phyloP scores from a whole-genome alignment of 192 early-diverging fungal genomes.

The Mortierella alpina region DNA sequence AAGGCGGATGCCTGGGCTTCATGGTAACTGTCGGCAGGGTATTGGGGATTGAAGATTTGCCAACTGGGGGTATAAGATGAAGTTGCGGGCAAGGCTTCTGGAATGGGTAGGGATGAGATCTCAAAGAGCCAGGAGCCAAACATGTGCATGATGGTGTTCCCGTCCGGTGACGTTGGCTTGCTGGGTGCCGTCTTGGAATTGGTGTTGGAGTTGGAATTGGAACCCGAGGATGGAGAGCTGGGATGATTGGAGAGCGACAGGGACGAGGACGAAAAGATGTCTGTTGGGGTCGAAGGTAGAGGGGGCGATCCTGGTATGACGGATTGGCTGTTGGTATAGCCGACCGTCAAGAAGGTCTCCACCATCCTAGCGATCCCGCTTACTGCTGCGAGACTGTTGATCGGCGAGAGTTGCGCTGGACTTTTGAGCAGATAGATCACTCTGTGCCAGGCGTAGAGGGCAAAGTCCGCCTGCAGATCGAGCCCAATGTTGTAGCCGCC shows the following conservation, averaged over 20 bases:
- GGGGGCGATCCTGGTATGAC: slow-evolving; percentile 30
- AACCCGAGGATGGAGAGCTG: neutral
- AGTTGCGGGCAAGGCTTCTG: slow-evolving; percentile 26
- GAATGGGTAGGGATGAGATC: slow-evolving; percentile 56
- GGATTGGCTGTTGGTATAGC: slow-evolving; percentile 9
- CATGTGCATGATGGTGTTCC: slow-evolving; percentile 84
- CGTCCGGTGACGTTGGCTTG: slow-evolving; percentile 63
- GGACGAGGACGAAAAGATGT: slow-evolving; percentile 44
- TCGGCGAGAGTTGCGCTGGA: slow-evolving; percentile 61
- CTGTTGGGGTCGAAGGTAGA: slow-evolving; percentile 33
- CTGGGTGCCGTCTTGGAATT: slow-evolving; percentile 6
- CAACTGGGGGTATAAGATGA: slow-evolving; percentile 18
- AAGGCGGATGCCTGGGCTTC: slow-evolving; percentile 77
- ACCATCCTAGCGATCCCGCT: slow-evolving; percentile 68
- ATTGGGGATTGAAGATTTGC: slow-evolving; percentile 35
- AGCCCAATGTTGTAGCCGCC: slow-evolving; percentile 66
- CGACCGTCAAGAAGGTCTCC: slow-evolving; percentile 59
- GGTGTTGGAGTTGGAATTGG: neutral
- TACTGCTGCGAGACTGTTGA: slow-evolving; percentile 63
- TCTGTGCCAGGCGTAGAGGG: slow-evolving; percentile 80
- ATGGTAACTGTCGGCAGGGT: slow-evolving; percentile 44
- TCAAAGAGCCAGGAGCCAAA: slow-evolving; percentile 87
- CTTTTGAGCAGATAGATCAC: slow-evolving; percentile 68
- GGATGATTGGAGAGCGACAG: slow-evolving; percentile 26
- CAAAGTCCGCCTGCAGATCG: slow-evolving; percentile 74